Evolutionary conservation across 805 yeast genomes (phyloP).

Genomic region (Saturnispora galanensis): DNA sequence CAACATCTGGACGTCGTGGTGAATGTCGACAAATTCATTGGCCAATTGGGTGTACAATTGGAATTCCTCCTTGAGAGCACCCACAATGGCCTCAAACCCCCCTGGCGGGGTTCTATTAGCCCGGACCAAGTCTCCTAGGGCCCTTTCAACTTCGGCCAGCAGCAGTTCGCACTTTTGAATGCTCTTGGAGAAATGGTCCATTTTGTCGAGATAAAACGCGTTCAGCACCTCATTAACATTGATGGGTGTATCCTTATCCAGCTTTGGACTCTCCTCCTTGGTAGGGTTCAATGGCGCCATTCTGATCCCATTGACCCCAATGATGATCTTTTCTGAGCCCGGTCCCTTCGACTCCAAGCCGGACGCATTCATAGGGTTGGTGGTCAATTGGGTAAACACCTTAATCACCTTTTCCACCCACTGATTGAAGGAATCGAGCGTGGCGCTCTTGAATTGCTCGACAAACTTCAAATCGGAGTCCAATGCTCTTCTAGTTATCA

Average conservation of each 20-base stretch:
- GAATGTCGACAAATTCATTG: slow-evolving; percentile 63
- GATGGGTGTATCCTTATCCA: slow-evolving; percentile 28
- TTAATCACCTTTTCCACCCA: slow-evolving; percentile 32
- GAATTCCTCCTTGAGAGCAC: slow-evolving; percentile 60
- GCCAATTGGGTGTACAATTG: slow-evolving; percentile 65
- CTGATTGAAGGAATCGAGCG: slow-evolving; percentile 27
- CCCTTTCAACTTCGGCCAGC: slow-evolving; percentile 47
- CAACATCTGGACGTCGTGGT: slow-evolving; percentile 32
- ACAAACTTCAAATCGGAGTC: slow-evolving; percentile 38
- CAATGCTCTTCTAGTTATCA: slow-evolving; percentile 56
- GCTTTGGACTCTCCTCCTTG: slow-evolving; percentile 16
- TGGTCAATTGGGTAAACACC: slow-evolving; percentile 27
- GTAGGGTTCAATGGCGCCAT: slow-evolving; percentile 12
- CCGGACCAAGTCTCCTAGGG: slow-evolving; percentile 47
- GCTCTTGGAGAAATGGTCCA: slow-evolving; percentile 33
- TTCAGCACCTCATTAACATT: slow-evolving; percentile 42
- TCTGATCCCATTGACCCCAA: slow-evolving; percentile 26
- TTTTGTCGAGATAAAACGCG: slow-evolving; percentile 39
- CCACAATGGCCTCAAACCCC: slow-evolving; percentile 43
- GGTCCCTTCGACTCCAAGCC: too few species aligned
- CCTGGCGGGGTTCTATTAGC: slow-evolving; percentile 25
- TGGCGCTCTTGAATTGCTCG: slow-evolving; percentile 33
- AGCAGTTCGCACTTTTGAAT: slow-evolving; percentile 40
- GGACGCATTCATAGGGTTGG: slow-evolving; percentile 20
- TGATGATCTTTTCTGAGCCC: slow-evolving; percentile 18